Conservation (phyloP, 164 flowering plant species). For the Berberis thunbergii region DNA sequence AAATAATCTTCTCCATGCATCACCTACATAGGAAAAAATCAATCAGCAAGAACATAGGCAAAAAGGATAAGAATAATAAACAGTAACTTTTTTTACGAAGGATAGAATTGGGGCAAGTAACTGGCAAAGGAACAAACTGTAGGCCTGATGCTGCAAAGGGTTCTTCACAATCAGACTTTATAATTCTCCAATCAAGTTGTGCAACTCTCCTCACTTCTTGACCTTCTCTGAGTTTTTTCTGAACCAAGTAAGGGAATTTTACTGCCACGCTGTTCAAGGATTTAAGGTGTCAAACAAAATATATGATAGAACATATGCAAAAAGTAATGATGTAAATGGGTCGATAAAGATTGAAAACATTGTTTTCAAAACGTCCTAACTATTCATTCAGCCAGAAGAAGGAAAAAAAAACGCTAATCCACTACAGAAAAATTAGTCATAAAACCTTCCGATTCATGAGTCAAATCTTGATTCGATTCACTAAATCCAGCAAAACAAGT, state of each 20-base stretch:
- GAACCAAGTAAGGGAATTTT: constrained; percentile 78
- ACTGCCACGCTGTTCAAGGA: constrained; percentile 47
- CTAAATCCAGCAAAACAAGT: too few species aligned
- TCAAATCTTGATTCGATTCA: too few species aligned
- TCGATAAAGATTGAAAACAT: not conserved
- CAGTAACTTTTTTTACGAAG: not conserved
- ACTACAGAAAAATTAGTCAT: too few species aligned
- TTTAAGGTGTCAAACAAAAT: constrained; percentile 1
- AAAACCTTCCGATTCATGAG: too few species aligned
- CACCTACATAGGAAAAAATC: constrained; percentile 41
- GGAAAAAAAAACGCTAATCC: too few species aligned
- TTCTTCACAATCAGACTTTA: constrained; percentile 48
- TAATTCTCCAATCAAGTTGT: constrained; percentile 77
- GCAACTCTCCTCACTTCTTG: constrained; percentile 86
- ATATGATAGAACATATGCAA: not conserved
- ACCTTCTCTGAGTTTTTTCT: constrained; percentile 64
- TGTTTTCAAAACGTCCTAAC: too few species aligned
- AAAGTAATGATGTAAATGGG: not conserved
- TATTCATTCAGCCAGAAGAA: too few species aligned
- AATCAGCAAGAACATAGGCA: not conserved
- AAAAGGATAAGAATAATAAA: not conserved
- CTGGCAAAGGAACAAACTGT: constrained; percentile 82
- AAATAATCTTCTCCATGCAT: constrained; percentile 99
- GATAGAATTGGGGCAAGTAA: constrained; percentile 29
- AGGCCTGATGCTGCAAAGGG: constrained; percentile 84